Conservation (phyloP, 805 yeast genomes). For the Kuraishia cidri region DNA sequence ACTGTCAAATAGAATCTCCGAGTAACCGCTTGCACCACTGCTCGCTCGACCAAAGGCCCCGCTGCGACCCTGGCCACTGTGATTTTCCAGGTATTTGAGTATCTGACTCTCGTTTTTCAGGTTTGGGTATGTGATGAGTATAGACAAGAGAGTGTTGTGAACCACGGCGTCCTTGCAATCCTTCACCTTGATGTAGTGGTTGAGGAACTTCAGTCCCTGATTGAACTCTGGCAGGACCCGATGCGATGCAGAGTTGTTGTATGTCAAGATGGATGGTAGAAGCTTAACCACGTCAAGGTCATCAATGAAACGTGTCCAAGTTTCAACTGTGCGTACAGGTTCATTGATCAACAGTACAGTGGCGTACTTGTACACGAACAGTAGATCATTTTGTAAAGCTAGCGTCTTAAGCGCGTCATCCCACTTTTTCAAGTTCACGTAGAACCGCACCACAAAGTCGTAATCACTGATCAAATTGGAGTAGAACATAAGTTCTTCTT, state of each 20-base stretch:
- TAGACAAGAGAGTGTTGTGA: constrained; percentile 63
- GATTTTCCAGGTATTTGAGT: constrained; percentile 36
- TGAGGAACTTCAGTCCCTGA: constrained; percentile 58
- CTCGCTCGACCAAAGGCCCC: neutral
- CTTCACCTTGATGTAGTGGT: constrained; percentile 37
- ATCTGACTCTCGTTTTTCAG: constrained; percentile 33
- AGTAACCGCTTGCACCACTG: constrained; percentile 1
- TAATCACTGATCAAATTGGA: constrained; percentile 64
- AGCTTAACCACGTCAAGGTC: constrained; percentile 51
- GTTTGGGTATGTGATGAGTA: constrained; percentile 45
- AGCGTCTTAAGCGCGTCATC: constrained; percentile 53
- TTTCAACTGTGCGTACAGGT: constrained; percentile 62
- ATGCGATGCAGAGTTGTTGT: constrained; percentile 37
- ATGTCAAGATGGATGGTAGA: constrained; percentile 68
- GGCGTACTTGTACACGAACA: constrained; percentile 56
- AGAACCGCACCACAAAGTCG: constrained; percentile 57
- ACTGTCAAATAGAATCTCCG: constrained; percentile 44
- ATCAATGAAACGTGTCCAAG: constrained; percentile 60
- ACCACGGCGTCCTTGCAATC: constrained; percentile 36
- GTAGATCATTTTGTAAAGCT: constrained; percentile 34
- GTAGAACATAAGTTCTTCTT: constrained; percentile 52
- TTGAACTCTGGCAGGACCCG: constrained; percentile 37
- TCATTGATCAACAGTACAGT: constrained; percentile 58
- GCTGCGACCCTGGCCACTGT: constrained; percentile 6
- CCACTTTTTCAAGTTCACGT: constrained; percentile 71